Conservation (phyloP, 2,329 filamentous ascomycete genomes). For the Aaosphaeria arxii region DNA sequence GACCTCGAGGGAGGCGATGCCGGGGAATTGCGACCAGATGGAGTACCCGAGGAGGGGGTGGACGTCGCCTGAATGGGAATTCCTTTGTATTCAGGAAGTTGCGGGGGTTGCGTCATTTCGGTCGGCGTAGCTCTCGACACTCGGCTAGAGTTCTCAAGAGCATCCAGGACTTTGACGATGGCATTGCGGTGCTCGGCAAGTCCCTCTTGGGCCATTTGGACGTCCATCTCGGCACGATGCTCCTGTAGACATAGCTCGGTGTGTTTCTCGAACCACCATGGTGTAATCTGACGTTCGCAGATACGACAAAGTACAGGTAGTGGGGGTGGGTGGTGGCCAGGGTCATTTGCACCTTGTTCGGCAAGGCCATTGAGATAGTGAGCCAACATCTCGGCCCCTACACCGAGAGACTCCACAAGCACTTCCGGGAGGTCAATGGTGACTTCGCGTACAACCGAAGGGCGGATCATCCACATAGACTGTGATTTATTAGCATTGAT, state of each 20-base stretch:
- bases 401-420: conserved; percentile 88
- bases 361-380: conserved; percentile 88
- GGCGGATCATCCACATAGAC: conserved; percentile 99
- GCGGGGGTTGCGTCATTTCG: conserved; percentile 46
- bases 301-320: conserved; percentile 89
- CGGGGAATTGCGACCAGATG: conserved; percentile 68
- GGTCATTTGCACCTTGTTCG: conserved; percentile 74
- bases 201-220: conserved; percentile 91
- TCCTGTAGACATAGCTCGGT: conserved; percentile 95
- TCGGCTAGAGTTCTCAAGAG: conserved; percentile 75
- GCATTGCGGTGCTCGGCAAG: conserved; percentile 88
- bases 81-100: conserved; percentile 81
- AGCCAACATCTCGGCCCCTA: conserved; percentile 90
- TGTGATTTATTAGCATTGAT: conserved; percentile 18
- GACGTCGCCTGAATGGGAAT: conserved; percentile 75
- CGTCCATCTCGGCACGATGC: conserved; percentile 94
- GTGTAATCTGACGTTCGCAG: conserved; percentile 93
- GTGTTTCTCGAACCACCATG: conserved; percentile 99
- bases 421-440: conserved; percentile 90
- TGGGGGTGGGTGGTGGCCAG: conserved; percentile 74
- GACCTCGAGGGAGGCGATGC: conserved; percentile 65
- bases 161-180: conserved; percentile 93
- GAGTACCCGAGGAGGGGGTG: conserved; percentile 63
- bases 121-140: conserved; percentile 53
- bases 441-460: conserved; percentile 85